Evolutionary conservation across 805 yeast genomes (phyloP), one percentile per base, ranked within the genome.

Genomic region (Barnettozyma pratensis): DNA sequence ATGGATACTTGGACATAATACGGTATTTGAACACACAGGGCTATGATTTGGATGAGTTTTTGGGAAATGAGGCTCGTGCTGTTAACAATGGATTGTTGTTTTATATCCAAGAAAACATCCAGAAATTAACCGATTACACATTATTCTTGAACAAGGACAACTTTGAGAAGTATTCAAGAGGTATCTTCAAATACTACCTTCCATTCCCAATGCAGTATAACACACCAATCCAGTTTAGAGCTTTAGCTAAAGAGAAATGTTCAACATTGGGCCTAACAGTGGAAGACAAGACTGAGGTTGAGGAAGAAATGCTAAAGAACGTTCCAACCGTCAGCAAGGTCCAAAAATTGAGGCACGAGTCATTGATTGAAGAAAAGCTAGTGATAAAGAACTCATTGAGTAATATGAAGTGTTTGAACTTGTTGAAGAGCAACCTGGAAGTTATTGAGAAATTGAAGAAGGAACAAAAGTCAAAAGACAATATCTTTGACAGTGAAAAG

Each of bases 191-290:
- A 40, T 55, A 67, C 4, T 73, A 78, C 48, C 63, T 84, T 19
- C 84, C 87, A 6, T 85, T 85, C 67, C 92, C 91, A 8, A 74
- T 83, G 77, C 87, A 84, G 76, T 85, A 84, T 60, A 78, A 77
- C 51, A 80, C 83, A 26, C 90, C 91, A 1, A 53, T 79, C 37
- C 68, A 65, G 39, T 70, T 71, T 48, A 72, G 72, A 55, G 42
- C 58, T 0, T 45, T 48, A 5, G 74, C 74, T 1, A 44, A 60
- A 34, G 53, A 56, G 32, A 51, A 59, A 4, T 71, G 75, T 54
- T 48, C 56, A 11, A 51, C 56, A 10, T 50, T 59, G 14, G 76
- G 76, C 0, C 53, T 72, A 27, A 57, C 64, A 1, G 59, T 54
- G 6, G 71, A 65, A 43, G 65, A 57, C 39, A 60, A 57, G n/a